Evolutionary conservation across 2,329 filamentous ascomycete genomes (phyloP).

Genomic region (Fonsecaea pedrosoi): DNA sequence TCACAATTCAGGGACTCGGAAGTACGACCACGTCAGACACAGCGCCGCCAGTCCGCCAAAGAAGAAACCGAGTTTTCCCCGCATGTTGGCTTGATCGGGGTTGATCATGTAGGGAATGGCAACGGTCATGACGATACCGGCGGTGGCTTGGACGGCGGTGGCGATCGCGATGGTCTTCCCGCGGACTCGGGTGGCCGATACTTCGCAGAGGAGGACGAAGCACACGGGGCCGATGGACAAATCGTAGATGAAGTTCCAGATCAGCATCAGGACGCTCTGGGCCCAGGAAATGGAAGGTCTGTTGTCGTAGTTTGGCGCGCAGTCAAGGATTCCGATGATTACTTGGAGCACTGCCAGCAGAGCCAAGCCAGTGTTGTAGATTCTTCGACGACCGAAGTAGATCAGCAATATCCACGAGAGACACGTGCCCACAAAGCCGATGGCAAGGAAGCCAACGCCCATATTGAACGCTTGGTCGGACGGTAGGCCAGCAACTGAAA

Average conservation of each 20-base stretch:
- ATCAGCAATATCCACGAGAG: conserved; percentile 48
- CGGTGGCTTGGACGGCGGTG: conserved; percentile 48
- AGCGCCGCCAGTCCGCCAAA: conserved; percentile 42
- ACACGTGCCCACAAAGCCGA: conserved; percentile 51
- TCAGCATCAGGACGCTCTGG: conserved; percentile 47
- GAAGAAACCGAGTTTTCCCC: conserved; percentile 45
- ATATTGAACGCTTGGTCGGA: conserved; percentile 49
- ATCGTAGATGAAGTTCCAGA: conserved; percentile 52
- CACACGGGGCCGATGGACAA: conserved; percentile 51
- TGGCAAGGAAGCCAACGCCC: conserved; percentile 49
- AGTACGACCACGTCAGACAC: conserved; percentile 46
- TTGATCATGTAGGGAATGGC: conserved; percentile 48
- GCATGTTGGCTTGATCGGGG: conserved; percentile 41
- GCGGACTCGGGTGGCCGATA: conserved; percentile 50
- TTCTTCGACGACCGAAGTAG: conserved; percentile 45
- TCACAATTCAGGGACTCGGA: conserved; percentile 42
- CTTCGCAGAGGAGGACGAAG: conserved; percentile 58
- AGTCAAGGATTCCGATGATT: conserved; percentile 51
- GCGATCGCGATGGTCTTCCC: conserved; percentile 56
- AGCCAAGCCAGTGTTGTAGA: conserved; percentile 46
- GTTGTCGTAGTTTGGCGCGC: conserved; percentile 45
- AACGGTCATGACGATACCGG: conserved; percentile 51
- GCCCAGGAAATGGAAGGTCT: conserved; percentile 44
- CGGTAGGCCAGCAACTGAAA: conserved; percentile 42
- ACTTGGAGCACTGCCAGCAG: conserved; percentile 45